Percentiles rank a stretch among this genome's conserved stretches.
Evolutionary conservation across 1,139 yeast species (phyloP).

Genomic region (Lodderomyces margitis): DNA sequence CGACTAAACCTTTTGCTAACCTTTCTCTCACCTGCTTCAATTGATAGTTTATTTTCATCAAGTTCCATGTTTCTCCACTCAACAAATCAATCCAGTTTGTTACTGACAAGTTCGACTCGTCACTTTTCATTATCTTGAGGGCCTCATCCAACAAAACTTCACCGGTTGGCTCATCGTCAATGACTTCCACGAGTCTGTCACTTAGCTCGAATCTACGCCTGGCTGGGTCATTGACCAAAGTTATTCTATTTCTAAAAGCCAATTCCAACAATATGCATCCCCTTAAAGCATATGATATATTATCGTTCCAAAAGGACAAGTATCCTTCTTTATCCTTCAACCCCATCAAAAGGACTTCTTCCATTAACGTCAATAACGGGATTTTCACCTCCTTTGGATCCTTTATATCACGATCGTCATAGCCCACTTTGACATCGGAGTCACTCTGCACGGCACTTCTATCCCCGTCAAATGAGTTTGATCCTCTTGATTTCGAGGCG

Average conservation of each 20-base stretch:
- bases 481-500: conserved; percentile 12
- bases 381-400: conserved; percentile 45
- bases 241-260: conserved; percentile 85
- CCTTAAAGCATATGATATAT: conserved; percentile 90
- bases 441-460: conserved; percentile 7
- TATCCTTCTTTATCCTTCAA: conserved; percentile 95
- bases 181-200: conserved; percentile 84
- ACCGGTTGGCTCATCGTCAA: conserved; percentile 86
- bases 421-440: conserved; percentile 67
- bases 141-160: conserved; percentile 95
- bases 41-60: conserved; percentile 91
- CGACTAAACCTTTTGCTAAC: conserved; percentile 93
- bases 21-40: conserved; percentile 96
- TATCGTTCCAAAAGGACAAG: conserved; percentile 96
- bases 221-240: conserved; percentile 91
- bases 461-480: conserved; percentile 14
- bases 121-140: conserved; percentile 81
- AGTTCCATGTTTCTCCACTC: conserved; percentile 97
- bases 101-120: conserved; percentile 76
- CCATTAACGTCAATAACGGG: conserved; percentile 90
- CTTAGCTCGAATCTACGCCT: conserved; percentile 84
- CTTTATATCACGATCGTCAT: conserved; percentile 71
- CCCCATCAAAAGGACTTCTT: conserved; percentile 90
- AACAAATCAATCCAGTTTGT: conserved; percentile 92
- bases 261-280: conserved; percentile 92